phyloP scores from a whole-genome alignment of 2,329 filamentous ascomycete genomes.

The Drechslera avenae region DNA sequence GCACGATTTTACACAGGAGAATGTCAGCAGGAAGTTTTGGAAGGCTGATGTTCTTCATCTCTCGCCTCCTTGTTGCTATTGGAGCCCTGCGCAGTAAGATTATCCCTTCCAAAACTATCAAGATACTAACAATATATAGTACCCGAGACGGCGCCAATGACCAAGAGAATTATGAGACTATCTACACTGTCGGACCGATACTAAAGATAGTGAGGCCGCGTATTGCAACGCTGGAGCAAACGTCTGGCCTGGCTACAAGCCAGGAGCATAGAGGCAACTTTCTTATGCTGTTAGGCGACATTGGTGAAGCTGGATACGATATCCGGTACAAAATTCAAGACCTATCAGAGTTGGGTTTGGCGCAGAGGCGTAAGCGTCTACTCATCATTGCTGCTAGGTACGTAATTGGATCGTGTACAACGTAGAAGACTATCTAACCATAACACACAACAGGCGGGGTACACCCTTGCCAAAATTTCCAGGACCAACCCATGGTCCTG shows the following conservation, averaged over 20 bases:
- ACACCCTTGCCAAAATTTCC: slow-evolving; percentile 40
- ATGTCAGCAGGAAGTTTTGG: neutral
- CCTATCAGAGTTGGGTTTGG: slow-evolving; percentile 26
- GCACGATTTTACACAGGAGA: slow-evolving; percentile 16
- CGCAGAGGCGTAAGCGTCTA: slow-evolving; percentile 33
- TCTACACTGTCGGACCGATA: slow-evolving; percentile 21
- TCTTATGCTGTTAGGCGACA: slow-evolving; percentile 20
- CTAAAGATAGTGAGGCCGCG: slow-evolving; percentile 22
- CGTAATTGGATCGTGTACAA: neutral
- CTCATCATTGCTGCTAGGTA: slow-evolving; percentile 37
- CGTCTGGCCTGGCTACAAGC: slow-evolving; percentile 11
- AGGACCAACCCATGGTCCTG: slow-evolving; percentile 27
- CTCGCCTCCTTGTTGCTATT: slow-evolving; percentile 26
- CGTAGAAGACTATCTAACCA: slow-evolving; percentile 4
- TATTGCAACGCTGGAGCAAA: slow-evolving; percentile 26
- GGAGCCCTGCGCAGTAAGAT: slow-evolving; percentile 25
- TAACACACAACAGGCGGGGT: slow-evolving; percentile 21
- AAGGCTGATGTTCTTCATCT: slow-evolving; percentile 27
- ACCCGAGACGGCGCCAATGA: slow-evolving; percentile 26
- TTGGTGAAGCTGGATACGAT: slow-evolving; percentile 28
- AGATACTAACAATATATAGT: slow-evolving; percentile 7
- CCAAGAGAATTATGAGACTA: slow-evolving; percentile 26
- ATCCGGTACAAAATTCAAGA: slow-evolving; percentile 30
- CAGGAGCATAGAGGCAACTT: slow-evolving; percentile 17
- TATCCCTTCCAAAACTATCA: no score